These are phyloP conservation scores for Phytophthora chlamydospora DNA, from an alignment of 352 stramenopile genomes.

Conservation along the genomic window DNA sequence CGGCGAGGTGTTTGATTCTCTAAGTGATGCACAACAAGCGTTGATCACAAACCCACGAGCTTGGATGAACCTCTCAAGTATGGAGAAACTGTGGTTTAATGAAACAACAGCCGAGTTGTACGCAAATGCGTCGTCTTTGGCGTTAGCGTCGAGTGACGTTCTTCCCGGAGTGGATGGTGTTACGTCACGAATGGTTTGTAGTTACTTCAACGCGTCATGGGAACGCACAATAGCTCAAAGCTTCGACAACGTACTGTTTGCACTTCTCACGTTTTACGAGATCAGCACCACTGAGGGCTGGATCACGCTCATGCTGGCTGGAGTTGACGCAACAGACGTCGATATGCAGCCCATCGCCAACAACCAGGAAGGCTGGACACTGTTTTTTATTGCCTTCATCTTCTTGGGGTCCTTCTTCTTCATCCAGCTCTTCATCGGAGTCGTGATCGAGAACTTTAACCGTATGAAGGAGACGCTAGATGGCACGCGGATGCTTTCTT, in stretches of 20 bases:
- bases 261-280: constrained; percentile 82
- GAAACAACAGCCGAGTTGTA: constrained; percentile 17
- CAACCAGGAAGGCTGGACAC: constrained; percentile 65
- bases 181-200: constrained; percentile 56
- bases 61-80: constrained; percentile 51
- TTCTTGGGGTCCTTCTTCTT: constrained; percentile 90
- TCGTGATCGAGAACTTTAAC: constrained; percentile 93
- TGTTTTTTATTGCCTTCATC: constrained; percentile 92
- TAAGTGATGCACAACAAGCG: constrained; percentile 34
- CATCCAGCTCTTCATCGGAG: constrained; percentile 92
- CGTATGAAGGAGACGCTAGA: constrained; percentile 72
- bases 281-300: constrained; percentile 92
- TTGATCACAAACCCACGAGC: constrained; percentile 50
- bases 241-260: constrained; percentile 81
- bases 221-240: constrained; percentile 60
- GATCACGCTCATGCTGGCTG: constrained; percentile 87
- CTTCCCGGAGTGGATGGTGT: constrained; percentile 23
- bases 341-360: constrained; percentile 90
- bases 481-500: constrained; percentile 72
- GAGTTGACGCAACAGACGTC: constrained; percentile 80
- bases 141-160: not conserved
- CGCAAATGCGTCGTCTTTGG: constrained; percentile 3
- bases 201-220: constrained; percentile 47
- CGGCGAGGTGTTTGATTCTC: constrained; percentile 55
- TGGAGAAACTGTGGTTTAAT: constrained; percentile 56